These are phyloP conservation scores for Oxytropis ochrocephala DNA, from an alignment of 306 rosid species.

Conservation along the genomic window DNA sequence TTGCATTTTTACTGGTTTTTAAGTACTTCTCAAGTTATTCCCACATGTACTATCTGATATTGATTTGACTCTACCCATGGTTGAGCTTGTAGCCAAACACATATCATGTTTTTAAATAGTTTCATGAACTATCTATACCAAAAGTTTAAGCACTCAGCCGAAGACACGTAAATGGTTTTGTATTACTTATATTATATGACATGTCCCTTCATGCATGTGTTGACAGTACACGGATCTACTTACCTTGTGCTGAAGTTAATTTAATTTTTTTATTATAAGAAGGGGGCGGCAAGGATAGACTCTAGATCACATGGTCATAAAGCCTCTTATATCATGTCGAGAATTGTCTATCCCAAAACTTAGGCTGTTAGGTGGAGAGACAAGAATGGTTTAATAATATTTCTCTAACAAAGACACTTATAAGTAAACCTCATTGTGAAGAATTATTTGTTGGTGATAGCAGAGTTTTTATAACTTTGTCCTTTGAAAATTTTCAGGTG, in stretches of 20 bases:
- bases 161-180: background rate
- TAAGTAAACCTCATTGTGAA: background rate
- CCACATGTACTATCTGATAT: background rate
- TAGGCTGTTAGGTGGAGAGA: background rate
- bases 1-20: background rate
- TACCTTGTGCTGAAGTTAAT: background rate
- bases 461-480: background rate
- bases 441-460: background rate
- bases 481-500: slow-evolving; percentile 40
- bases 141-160: background rate
- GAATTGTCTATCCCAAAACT: background rate
- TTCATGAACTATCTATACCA: background rate
- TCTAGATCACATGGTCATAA: background rate
- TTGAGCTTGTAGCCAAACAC: background rate
- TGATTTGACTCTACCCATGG: background rate
- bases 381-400: background rate
- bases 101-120: background rate
- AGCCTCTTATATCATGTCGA: background rate
- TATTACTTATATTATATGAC: background rate
- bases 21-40: slow-evolving; percentile 3
- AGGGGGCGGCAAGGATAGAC: background rate
- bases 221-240: background rate
- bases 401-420: background rate
- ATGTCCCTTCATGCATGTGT: background rate
- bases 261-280: background rate